Percentiles rank a stretch among this genome's conserved stretches.
These are phyloP conservation scores for Serpula lacrymans DNA, from an alignment of 768 basidiomycete genomes.

Conservation along the genomic window DNA sequence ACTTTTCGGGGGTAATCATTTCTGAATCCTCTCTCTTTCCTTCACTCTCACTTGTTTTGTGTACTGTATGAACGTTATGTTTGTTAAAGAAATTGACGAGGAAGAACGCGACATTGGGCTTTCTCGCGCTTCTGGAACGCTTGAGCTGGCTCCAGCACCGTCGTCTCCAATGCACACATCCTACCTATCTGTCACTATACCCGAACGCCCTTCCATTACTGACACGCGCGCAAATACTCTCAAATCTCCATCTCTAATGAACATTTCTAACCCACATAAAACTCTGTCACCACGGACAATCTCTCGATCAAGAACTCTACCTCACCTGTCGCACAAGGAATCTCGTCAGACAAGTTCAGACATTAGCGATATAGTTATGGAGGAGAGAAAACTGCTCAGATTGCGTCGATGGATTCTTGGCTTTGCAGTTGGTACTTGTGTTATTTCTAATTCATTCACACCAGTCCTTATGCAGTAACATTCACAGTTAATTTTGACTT, in stretches of 20 bases:
- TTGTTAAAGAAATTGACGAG: not conserved
- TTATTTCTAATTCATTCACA: slow-evolving; percentile 2
- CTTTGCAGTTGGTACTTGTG: slow-evolving; percentile 58
- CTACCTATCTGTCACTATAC: slow-evolving; percentile 4
- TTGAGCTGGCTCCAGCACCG: slow-evolving; percentile 21
- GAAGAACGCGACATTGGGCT: slow-evolving; percentile 29
- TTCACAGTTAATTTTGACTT: slow-evolving; percentile 80
- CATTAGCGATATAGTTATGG: slow-evolving; percentile 42
- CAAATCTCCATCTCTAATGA: slow-evolving; percentile 34
- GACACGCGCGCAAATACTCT: slow-evolving; percentile 11
- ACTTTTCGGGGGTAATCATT: no score
- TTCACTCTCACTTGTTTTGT: no score
- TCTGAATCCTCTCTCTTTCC: no score
- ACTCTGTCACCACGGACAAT: slow-evolving; percentile 22
- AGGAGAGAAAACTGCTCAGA: slow-evolving; percentile 41
- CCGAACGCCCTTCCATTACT: not conserved
- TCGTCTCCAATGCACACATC: slow-evolving; percentile 12
- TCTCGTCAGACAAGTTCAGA: slow-evolving; percentile 31
- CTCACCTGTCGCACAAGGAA: slow-evolving; percentile 32
- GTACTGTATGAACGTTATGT: no score
- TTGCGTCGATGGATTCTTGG: slow-evolving; percentile 68
- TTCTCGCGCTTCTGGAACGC: slow-evolving; percentile 19
- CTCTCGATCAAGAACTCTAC: slow-evolving; percentile 46
- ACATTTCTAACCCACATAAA: slow-evolving; percentile 17
- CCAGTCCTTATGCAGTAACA: not conserved